These are phyloP conservation scores for Flagelloscypha sp. DNA, from an alignment of 768 basidiomycete species.

Conservation along the genomic window DNA sequence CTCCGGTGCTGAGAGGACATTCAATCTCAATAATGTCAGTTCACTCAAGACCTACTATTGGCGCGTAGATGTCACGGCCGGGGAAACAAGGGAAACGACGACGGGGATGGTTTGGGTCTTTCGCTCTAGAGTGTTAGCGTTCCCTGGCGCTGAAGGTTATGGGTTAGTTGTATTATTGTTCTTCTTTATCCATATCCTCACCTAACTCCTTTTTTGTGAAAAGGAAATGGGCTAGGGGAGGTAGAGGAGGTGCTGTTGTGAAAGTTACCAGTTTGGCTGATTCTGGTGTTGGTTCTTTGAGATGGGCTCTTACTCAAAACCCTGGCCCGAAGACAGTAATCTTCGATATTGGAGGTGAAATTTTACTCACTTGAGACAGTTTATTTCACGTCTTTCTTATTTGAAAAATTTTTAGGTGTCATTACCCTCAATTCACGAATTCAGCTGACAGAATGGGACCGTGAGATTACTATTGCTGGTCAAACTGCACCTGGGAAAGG, in stretches of 20 bases:
- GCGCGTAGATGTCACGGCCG: constrained; percentile 1
- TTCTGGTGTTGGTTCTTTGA: background rate
- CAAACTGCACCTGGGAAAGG: constrained; percentile 1
- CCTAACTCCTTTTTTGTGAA: too few species aligned
- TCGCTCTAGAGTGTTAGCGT: background rate
- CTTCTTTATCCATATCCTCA: too few species aligned
- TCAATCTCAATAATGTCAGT: background rate
- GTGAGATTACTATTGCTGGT: background rate
- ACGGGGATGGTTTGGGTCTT: background rate
- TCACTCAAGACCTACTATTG: background rate
- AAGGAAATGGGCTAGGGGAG: background rate
- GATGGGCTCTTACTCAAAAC: background rate
- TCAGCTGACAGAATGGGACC: background rate
- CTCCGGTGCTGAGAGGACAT: too few species aligned
- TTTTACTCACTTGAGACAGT: too few species aligned
- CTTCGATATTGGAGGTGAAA: constrained; percentile 1
- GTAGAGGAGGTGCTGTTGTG: background rate
- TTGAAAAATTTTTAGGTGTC: background rate
- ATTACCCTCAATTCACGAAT: constrained; percentile 1
- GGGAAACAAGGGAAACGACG: too few species aligned
- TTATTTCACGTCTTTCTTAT: too few species aligned
- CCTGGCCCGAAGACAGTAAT: background rate
- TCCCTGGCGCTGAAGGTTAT: constrained; percentile 1
- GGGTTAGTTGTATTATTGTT: too few species aligned
- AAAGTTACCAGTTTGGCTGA: background rate